Evolutionary conservation across 192 early-diverging fungal species (phyloP).

Genomic region (Mortierella claussenii): DNA sequence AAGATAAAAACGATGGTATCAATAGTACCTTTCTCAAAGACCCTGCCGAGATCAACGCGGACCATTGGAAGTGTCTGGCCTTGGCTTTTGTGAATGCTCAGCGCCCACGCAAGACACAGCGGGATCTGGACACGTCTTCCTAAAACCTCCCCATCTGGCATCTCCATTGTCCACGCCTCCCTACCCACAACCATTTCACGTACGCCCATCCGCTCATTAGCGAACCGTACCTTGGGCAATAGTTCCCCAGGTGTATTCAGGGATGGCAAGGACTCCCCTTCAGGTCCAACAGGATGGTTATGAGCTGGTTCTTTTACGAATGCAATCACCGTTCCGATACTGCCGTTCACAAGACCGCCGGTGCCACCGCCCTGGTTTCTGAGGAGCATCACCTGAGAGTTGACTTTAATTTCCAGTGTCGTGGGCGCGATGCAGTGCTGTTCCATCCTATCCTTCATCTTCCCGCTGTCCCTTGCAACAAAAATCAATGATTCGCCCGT

Average conservation of each 20-base stretch:
- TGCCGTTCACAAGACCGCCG: slow-evolving; percentile 79
- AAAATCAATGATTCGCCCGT: slow-evolving; percentile 57
- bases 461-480: slow-evolving; percentile 55
- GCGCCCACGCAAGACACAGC: slow-evolving; percentile 82
- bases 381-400: slow-evolving; percentile 89
- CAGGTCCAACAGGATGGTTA: slow-evolving; percentile 2
- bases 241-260: slow-evolving; percentile 22
- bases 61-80: slow-evolving; percentile 85
- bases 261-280: slow-evolving; percentile 5
- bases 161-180: slow-evolving; percentile 40
- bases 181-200: slow-evolving; percentile 28
- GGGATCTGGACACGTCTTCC: slow-evolving; percentile 64
- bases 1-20: background rate
- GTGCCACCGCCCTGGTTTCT: slow-evolving; percentile 63
- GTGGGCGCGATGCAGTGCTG: slow-evolving; percentile 70
- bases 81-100: slow-evolving; percentile 90
- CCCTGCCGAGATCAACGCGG: slow-evolving; percentile 78
- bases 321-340: slow-evolving; percentile 70
- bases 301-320: slow-evolving; percentile 26
- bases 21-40: slow-evolving; percentile 76
- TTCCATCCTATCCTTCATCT: slow-evolving; percentile 38
- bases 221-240: slow-evolving; percentile 25
- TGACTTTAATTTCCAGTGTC: slow-evolving; percentile 73
- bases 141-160: slow-evolving; percentile 10
- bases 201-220: background rate